Evolutionary conservation across 73 alveolate genomes (phyloP).

Genomic region (Paramecium pentaurelia): DNA sequence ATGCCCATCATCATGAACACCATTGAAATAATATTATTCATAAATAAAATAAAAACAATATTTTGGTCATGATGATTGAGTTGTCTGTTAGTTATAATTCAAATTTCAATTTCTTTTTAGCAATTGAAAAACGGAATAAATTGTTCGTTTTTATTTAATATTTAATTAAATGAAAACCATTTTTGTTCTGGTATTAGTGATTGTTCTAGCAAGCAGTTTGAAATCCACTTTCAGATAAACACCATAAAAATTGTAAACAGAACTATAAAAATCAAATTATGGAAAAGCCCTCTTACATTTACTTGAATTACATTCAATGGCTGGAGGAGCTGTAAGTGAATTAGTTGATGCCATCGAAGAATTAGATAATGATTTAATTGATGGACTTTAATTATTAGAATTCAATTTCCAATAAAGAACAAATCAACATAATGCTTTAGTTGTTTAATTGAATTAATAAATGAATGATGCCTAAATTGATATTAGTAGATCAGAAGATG

Average conservation of each 20-base stretch:
- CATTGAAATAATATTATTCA: constrained; percentile 10
- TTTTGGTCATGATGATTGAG: not conserved
- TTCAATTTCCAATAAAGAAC: constrained; percentile 3
- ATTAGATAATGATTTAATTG: not conserved
- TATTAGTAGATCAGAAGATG: constrained; percentile 3
- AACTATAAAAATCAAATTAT: not conserved
- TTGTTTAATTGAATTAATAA: not conserved
- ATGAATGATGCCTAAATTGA: constrained; percentile 21
- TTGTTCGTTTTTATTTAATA: constrained; percentile 5
- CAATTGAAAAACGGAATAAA: not conserved
- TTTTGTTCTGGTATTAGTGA: not conserved
- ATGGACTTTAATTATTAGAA: not conserved
- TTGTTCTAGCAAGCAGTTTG: not conserved
- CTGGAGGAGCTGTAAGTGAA: constrained; percentile 7
- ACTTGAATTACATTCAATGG: not conserved
- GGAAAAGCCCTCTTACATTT: not conserved
- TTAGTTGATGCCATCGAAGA: constrained; percentile 8
- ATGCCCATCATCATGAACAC: constrained; percentile 36
- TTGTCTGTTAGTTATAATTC: not conserved
- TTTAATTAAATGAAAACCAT: constrained; percentile 11
- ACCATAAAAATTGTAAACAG: not conserved
- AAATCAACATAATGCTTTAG: constrained; percentile 11
- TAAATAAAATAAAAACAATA: not conserved
- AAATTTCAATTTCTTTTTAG: not conserved
- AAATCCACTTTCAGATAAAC: not conserved